These are phyloP conservation scores for Kwoniella heveanensis DNA, from an alignment of 768 basidiomycete genomes.

Conservation along the genomic window DNA sequence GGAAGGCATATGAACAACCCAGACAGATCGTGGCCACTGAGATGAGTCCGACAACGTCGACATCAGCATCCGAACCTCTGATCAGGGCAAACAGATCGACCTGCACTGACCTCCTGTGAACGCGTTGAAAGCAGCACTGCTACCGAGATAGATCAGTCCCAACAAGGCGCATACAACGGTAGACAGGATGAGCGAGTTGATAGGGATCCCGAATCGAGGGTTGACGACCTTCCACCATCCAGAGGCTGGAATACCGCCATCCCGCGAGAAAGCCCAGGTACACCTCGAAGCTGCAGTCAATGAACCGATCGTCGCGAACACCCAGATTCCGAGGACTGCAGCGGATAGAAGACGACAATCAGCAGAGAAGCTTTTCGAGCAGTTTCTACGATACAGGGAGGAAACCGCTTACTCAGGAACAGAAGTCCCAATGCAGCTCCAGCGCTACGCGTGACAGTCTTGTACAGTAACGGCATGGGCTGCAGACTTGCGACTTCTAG, in stretches of 20 bases:
- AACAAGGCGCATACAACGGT: slow-evolving; percentile 65
- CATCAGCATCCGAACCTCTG: too few relatives aligned
- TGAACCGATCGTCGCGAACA: slow-evolving; percentile 69
- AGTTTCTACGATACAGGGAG: not conserved
- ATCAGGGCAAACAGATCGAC: too few relatives aligned
- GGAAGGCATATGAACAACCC: slow-evolving; percentile 67
- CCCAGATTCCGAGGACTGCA: slow-evolving; percentile 48
- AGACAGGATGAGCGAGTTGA: slow-evolving; percentile 67
- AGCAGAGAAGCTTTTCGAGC: not conserved
- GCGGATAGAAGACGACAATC: not conserved
- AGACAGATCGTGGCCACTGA: slow-evolving; percentile 67
- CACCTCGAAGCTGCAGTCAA: slow-evolving; percentile 69
- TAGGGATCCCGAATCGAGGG: slow-evolving; percentile 60
- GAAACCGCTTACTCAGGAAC: slow-evolving; percentile 54
- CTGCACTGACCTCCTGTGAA: slow-evolving; percentile 61
- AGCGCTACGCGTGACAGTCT: slow-evolving; percentile 65
- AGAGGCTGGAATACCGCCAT: slow-evolving; percentile 66
- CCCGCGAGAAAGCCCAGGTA: slow-evolving; percentile 72
- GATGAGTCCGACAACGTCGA: too few relatives aligned
- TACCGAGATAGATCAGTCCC: slow-evolving; percentile 66
- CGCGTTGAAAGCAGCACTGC: slow-evolving; percentile 66
- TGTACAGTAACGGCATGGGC: slow-evolving; percentile 67
- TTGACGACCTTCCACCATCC: slow-evolving; percentile 60
- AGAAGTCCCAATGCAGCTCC: slow-evolving; percentile 67
- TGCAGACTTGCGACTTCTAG: slow-evolving; percentile 67